Percentiles rank a stretch among this genome's conserved stretches.
Conservation (phyloP, 345 rosid species). For the Hibiscus mutabilis region DNA sequence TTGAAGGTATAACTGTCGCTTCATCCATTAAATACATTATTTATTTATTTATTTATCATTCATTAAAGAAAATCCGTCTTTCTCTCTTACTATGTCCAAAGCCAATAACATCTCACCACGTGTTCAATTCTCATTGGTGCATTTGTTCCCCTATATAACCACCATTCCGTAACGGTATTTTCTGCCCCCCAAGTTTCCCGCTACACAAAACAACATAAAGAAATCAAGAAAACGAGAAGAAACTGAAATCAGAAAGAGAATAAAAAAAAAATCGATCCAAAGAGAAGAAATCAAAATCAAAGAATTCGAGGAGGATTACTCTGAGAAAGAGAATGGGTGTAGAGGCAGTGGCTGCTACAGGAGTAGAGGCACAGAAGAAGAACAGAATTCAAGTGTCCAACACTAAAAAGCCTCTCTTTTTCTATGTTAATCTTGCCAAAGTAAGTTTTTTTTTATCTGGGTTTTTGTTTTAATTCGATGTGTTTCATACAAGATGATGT, state of each 20-base stretch:
- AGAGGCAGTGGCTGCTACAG: background rate
- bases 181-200: conserved; percentile 15
- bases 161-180: conserved; percentile 9
- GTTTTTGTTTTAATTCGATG: background rate
- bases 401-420: conserved; percentile 61
- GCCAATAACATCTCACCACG: background rate
- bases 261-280: too few species aligned
- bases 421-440: conserved; percentile 66
- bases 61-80: too few species aligned
- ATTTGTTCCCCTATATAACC: background rate
- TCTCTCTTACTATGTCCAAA: conserved; percentile 10
- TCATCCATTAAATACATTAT: background rate
- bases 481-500: background rate
- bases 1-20: background rate
- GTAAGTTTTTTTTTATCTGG: conserved; percentile 13
- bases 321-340: background rate
- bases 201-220: background rate
- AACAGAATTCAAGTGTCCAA: conserved; percentile 61
- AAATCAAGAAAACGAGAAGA: background rate
- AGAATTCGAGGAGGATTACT: background rate
- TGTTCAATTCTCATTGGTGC: background rate
- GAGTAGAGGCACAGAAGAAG: conserved; percentile 38
- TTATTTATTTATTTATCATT: too few species aligned
- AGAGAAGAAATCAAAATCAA: background rate
- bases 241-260: background rate